Evolutionary conservation across 2,329 filamentous ascomycete species (phyloP), one percentile per base, ranked within the genome.

Genomic region (Cyclaneusma minus): DNA sequence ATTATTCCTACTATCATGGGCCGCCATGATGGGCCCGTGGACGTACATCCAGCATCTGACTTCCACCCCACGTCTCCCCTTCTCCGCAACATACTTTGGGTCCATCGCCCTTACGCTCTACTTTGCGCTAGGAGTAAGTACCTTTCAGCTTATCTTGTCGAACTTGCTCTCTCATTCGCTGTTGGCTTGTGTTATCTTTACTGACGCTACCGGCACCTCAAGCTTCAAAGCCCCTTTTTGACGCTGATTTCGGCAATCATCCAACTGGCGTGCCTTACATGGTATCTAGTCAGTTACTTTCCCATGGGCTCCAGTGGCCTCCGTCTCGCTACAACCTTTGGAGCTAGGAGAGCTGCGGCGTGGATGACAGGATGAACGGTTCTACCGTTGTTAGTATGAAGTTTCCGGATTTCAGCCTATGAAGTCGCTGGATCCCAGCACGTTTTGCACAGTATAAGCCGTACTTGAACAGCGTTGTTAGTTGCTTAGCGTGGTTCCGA

Each of bases 241-340:
- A 95, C 89, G 10, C 61, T 95, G 29, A 58, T 94, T 36, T 79
- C 84, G 13, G 74, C 82, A 34, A 64, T 94, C 33, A 58, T 85
- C 40, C 89, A 98, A 50, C 62, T 95, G 29, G 73, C 75, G 28
- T 80, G 78, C 35, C 60, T 95, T 36, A 38, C 82, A 24, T 95
- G 87, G 87, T 95, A 95, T 55, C 64, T 94, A 24, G 74, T 95
- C 51, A 92, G 82, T 55, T 98, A 98, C 53, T 95, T 95, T 45
- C 89, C 89, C 14, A 93, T 95, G 85, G 89, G 89, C 21, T 81
- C 80, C 30, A 80, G 76, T 29, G 83, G 89, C 21, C 57, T 98
- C 38, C 76, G 87, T 32, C 70, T 93, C 39, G 84, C 84, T 31
- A 82, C 84, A 22, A 73, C 72, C 3, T 89, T 93, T 47, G 89